Conservation (phyloP, 306 rosid genomes). For the Quercus suber region DNA sequence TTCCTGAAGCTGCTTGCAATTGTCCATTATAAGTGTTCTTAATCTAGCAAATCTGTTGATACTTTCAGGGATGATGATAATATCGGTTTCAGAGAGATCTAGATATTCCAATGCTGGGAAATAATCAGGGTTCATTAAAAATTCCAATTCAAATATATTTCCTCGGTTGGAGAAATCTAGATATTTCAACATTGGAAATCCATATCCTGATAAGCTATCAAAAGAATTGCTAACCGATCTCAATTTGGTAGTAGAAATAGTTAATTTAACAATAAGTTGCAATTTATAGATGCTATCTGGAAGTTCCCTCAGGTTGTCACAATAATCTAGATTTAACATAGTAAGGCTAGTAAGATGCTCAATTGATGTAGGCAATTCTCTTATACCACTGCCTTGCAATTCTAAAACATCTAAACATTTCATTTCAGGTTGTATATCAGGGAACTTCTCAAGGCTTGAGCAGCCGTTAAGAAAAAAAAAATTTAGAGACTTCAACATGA, state of each 20-base stretch:
- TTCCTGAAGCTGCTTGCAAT: constrained; percentile 26
- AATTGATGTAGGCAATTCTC: constrained; percentile 29
- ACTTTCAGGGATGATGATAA: constrained; percentile 24
- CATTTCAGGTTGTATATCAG: constrained; percentile 19
- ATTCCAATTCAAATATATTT: constrained; percentile 21
- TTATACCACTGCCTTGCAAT: constrained; percentile 19
- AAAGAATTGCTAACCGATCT: constrained; percentile 6
- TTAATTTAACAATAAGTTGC: constrained; percentile 25
- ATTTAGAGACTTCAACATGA: constrained; percentile 22
- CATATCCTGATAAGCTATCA: constrained; percentile 10
- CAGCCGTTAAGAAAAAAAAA: constrained; percentile 18
- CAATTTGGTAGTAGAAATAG: constrained; percentile 18
- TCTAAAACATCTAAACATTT: constrained; percentile 16
- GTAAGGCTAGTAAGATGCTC: constrained; percentile 14
- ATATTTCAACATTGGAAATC: constrained; percentile 14
- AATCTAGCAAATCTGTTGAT: constrained; percentile 18
- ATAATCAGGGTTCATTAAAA: constrained; percentile 3
- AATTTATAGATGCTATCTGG: constrained; percentile 11
- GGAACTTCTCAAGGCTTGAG: constrained; percentile 22
- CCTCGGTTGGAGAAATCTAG: constrained; percentile 20
- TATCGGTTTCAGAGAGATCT: constrained; percentile 26
- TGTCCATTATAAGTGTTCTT: constrained; percentile 23
- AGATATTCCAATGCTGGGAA: constrained; percentile 7
- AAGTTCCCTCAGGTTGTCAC: constrained; percentile 23
- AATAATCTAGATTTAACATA: constrained; percentile 13